These are phyloP conservation scores for Hymenoscyphus fraxineus DNA, from an alignment of 2,329 filamentous ascomycete genomes.

Conservation along the genomic window DNA sequence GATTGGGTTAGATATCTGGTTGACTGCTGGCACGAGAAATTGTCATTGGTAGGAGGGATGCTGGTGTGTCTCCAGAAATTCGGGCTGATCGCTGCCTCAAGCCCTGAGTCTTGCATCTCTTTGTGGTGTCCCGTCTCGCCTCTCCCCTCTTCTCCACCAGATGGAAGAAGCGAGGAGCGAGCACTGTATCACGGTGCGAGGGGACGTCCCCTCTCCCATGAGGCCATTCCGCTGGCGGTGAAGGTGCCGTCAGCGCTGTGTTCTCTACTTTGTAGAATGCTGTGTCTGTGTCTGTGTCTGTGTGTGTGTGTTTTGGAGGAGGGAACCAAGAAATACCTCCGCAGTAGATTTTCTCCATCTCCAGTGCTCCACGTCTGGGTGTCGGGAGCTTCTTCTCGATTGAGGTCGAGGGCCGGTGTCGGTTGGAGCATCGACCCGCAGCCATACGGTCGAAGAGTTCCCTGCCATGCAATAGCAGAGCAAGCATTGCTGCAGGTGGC, in stretches of 20 bases:
- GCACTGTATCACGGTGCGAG: neutral
- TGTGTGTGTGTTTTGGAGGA: neutral
- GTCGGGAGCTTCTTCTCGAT: neutral
- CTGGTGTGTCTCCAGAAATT: slow-evolving; percentile 11
- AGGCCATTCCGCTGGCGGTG: neutral
- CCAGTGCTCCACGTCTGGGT: neutral
- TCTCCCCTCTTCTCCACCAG: neutral
- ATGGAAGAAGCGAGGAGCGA: neutral
- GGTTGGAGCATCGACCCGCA: neutral
- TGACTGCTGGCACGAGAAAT: neutral
- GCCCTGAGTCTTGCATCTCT: too few species aligned
- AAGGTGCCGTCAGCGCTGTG: neutral
- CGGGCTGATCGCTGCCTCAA: slow-evolving; percentile 7
- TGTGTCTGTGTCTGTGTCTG: neutral
- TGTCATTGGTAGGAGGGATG: slow-evolving; percentile 14
- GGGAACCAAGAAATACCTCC: neutral
- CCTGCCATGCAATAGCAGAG: neutral
- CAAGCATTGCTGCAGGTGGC: neutral
- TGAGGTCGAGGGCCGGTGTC: neutral
- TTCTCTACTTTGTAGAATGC: neutral
- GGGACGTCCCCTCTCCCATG: neutral
- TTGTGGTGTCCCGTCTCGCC: too few species aligned
- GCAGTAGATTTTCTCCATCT: neutral
- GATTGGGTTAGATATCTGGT: neutral
- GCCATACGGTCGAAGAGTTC: neutral